A percentile compares a stretch with the other conserved stretches of the same genome.
Conservation (phyloP, 768 basidiomycete genomes). For the Panaeolus papilionaceus region DNA sequence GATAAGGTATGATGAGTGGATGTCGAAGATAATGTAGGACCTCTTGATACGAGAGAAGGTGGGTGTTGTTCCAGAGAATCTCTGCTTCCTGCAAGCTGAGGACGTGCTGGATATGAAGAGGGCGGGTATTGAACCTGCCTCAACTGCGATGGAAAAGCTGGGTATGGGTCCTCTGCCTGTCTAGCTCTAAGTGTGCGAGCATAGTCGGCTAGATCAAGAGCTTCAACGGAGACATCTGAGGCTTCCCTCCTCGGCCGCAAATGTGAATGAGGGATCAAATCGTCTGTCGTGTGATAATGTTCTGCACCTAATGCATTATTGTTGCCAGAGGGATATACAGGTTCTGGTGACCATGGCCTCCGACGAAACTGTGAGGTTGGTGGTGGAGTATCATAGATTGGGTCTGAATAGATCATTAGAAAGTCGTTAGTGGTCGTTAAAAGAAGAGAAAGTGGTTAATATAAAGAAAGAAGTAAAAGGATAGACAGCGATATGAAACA, state of each 20-base stretch:
- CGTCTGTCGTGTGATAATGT: not conserved
- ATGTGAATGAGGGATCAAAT: conserved; percentile 4
- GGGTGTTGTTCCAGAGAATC: conserved; percentile 33
- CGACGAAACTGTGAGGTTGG: conserved; percentile 6
- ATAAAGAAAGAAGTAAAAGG: not conserved
- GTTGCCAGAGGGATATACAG: not conserved
- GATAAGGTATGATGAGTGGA: conserved; percentile 30
- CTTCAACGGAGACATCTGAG: conserved; percentile 72
- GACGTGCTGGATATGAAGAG: conserved; percentile 33
- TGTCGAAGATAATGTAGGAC: conserved; percentile 48
- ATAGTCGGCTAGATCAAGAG: conserved; percentile 78
- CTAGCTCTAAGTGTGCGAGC: conserved; percentile 53
- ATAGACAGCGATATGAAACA: conserved; percentile 3
- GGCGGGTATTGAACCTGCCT: conserved; percentile 35
- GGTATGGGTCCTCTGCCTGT: conserved; percentile 41
- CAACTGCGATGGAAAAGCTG: conserved; percentile 35
- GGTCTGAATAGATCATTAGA: conserved; percentile 12
- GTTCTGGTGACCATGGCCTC: conserved; percentile 10
- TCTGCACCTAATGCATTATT: not conserved
- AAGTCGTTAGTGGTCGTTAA: conserved; percentile 10
- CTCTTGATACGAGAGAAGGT: conserved; percentile 52
- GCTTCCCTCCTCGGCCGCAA: conserved; percentile 42
- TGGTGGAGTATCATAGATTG: conserved; percentile 3
- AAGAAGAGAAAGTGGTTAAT: not conserved
- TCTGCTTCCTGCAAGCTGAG: conserved; percentile 26